Evolutionary conservation across 75 land plant genomes (phyloP), one percentile per base, ranked within the genome.

Genomic region (Selaginella moellendorffii): DNA sequence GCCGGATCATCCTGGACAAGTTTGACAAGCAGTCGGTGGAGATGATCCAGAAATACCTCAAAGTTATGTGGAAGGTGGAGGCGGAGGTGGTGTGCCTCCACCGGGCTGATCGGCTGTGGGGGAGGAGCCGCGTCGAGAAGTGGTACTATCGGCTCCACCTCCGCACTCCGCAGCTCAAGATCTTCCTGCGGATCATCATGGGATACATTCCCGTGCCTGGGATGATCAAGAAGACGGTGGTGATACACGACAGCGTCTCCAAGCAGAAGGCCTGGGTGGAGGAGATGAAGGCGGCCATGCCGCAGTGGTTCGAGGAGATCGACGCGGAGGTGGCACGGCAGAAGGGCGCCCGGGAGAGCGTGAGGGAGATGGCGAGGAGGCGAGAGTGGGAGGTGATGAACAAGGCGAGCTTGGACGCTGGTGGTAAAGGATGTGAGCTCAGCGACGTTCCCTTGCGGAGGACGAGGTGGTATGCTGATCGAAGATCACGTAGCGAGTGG

Each of bases 121-220:
- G 14, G 14, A 46, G 10, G 51, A 18, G 18, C 10, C 31, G 27
- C 19, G 59, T 21, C n/a, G 28, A 31, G 19, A 28, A 30, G 20
- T 30, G 23, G 25, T 14, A 24, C 67, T 62, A 62, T 18, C 63
- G 65, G 52, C 64, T 69, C 0, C 30, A 52, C 17, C 62, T 69
- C 29, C 30, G 64, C 2, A 63, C 71, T 2, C 64, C 60, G 54
- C 64, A 69, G 71, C 71, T 69, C 29, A 69, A 69, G 64, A 69
- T 61, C 2, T 63, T 69, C 26, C 28, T 69, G 8, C 17, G 71
- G n/a, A 5, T 69, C 2, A 23, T 69, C 64, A 29, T 69, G 1
- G 64, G 64, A 12, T 64, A 69, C 71, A 31, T 69, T 46, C 71
- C 71, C 25, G 71, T 69, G 67, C 30, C 63, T 17, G 62, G 71